Evolutionary conservation across 106 monocot genomes (phyloP), one percentile per base, ranked within the genome.

Genomic region (Dioscorea alata): DNA sequence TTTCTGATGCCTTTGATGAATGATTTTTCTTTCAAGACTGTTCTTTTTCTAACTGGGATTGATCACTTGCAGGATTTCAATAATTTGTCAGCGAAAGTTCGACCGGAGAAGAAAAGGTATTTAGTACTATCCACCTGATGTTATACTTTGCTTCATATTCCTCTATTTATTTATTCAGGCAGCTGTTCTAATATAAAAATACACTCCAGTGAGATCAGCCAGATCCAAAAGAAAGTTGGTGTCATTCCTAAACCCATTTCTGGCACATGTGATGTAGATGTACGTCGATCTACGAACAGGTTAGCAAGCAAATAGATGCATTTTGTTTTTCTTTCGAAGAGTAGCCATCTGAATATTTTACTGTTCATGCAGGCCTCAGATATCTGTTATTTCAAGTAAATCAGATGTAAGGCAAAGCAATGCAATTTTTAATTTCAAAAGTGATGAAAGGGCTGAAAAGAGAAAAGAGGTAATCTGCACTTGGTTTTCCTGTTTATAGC

Each of bases 371-470:
- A 90, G 90, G 79, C 34, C 63, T 73, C 62, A 63, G 67, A 33
- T 23, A 6, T 35, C 35, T 28, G 12, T 35, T 22, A 63, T 18
- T 76, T 73, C 70, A 19, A 10, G 13, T 49, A 79, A 71, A 33
- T 19, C 58, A 20, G 76, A 76, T 48, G 16, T 42, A 20, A 78
- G 69, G 66, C 71, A 62, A 71, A 71, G 56, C 63, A 57, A 50
- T 71, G 20, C 31, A 34, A 62, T 51, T 16, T 90, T 90, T 50
- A 83, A 19, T 23, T 81, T 83, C 21, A 86, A 76, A 86, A 76
- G 78, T 62, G 64, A 81, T 78, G 79, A 84, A 81, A 84, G 90
- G 74, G 83, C 83, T 56, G 86, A 90, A 57, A 83, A 76, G 70
- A 86, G 86, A 57, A 86, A 81, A 76, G 81, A 90, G 90, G 90